phyloP scores from a whole-genome alignment of 768 basidiomycete species.

The Lentinus brumalis region DNA sequence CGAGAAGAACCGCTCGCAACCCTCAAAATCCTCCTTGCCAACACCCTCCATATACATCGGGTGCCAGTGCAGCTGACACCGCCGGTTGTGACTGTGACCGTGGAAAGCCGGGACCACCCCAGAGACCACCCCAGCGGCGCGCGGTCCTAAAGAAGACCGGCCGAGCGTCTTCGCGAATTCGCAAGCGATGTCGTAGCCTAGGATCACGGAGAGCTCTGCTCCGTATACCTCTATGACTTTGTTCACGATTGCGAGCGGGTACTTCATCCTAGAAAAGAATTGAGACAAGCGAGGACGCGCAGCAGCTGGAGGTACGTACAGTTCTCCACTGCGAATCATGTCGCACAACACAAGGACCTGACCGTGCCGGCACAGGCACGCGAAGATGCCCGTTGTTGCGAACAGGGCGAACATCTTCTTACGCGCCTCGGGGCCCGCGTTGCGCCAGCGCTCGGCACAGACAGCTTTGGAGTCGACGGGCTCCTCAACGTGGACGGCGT shows the following conservation, averaged over 20 bases:
- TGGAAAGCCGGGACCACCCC: slow-evolving; percentile 32
- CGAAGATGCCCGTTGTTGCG: slow-evolving; percentile 24
- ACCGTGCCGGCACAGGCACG: slow-evolving; percentile 24
- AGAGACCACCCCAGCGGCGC: slow-evolving; percentile 1
- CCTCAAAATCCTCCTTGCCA: slow-evolving; percentile 32
- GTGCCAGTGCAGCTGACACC: slow-evolving; percentile 33
- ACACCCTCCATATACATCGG: slow-evolving; percentile 28
- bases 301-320: no score
- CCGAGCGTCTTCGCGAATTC: slow-evolving; percentile 21
- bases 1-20: slow-evolving; percentile 31
- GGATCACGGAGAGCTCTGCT: slow-evolving; percentile 15
- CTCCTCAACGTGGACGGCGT: no score
- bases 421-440: slow-evolving; percentile 17
- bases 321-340: slow-evolving; percentile 31
- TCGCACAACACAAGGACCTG: slow-evolving; percentile 23
- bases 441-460: slow-evolving; percentile 23
- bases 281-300: no score
- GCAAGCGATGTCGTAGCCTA: slow-evolving; percentile 33
- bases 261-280: no score
- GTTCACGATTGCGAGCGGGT: slow-evolving; percentile 24
- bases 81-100: slow-evolving; percentile 31
- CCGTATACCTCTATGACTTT: slow-evolving; percentile 19
- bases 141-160: slow-evolving; percentile 21
- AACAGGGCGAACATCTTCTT: slow-evolving; percentile 28
- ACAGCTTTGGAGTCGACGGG: background rate